Evolutionary conservation across 768 basidiomycete species (phyloP).

Genomic region (Phallus indusiatus): DNA sequence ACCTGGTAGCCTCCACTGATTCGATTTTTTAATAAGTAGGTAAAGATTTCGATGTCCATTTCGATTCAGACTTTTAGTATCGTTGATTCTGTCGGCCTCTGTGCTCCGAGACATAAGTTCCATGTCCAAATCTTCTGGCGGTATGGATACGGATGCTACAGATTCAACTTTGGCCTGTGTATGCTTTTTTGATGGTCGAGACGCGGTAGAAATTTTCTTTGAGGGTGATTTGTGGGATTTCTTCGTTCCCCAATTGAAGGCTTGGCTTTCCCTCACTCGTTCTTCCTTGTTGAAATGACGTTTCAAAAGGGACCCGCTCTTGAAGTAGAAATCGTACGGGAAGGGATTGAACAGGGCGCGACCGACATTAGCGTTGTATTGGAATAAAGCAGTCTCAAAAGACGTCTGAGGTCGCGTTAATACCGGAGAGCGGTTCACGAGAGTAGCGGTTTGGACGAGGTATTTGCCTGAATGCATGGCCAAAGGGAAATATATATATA

Average conservation of each 20-base stretch:
- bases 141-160: constrained; percentile 17
- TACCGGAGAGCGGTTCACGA: constrained; percentile 71
- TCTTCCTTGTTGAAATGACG: constrained; percentile 73
- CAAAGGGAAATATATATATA: too few relatives aligned
- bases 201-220: constrained; percentile 32
- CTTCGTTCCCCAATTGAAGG: constrained; percentile 50
- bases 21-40: constrained; percentile 54
- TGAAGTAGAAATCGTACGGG: constrained; percentile 89
- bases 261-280: constrained; percentile 54
- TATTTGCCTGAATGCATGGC: background rate
- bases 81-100: constrained; percentile 47
- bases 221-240: constrained; percentile 37
- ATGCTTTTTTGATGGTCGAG: constrained; percentile 45
- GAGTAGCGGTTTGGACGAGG: constrained; percentile 36
- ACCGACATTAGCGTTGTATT: constrained; percentile 74
- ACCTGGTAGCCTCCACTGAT: constrained; percentile 71
- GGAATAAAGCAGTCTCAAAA: constrained; percentile 75
- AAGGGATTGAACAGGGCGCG: constrained; percentile 84
- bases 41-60: constrained; percentile 81
- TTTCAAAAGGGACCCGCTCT: constrained; percentile 79
- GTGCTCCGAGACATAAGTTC: constrained; percentile 52
- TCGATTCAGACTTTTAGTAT: constrained; percentile 72
- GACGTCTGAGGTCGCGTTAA: constrained; percentile 60
- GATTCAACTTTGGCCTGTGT: constrained; percentile 38
- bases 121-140: constrained; percentile 45